Base-by-base conservation (phyloP, 345 rosid species). In the Rubroshorea leprosula region DNA sequence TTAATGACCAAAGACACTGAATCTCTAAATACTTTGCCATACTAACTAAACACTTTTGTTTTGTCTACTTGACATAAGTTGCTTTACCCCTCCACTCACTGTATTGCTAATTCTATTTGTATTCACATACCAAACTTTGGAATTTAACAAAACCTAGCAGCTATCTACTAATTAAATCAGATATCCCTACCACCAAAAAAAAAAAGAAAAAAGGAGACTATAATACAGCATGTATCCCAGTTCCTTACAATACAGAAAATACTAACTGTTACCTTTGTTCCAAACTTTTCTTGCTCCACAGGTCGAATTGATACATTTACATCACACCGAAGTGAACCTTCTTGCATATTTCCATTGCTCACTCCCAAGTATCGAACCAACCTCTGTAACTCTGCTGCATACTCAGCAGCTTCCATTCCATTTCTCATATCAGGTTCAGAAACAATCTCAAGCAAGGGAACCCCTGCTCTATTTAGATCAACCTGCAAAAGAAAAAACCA, bases 371-470 rank as follows among this genome's bases (percentile, higher is more conserved):
- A 89, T 52, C 88, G 83, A 20, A 82, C 97, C 71, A 93, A 60
- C 78, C 96, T 73, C 74, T 93, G 99, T 59, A 93, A 48, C 66
- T 89, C 97, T 47, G 80, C 76, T 5, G 88, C 94, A 61, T 85
- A 89, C 63, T 93, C 96, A 39, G 96, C 87, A 8, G 94, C 97
- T 75, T 85, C 96, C 14, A 78, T 55, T 25, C 97, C 96, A 74
- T 67, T 89, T 72, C 97, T 76, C 97, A 93, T 89, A 80, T 93
- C 91, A 62, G 99, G 97, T 67, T 93, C 99, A 69, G 96, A 93
- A 46, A 93, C 97, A 64, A 93, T 79, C 76, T 93, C 99, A 69
- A 93, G 94, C 71, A 93, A 78, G 27, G 99, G 97, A 29, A 93
- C 97, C 6, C 97, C 99, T 52, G 97, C 99, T 76, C 97, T 85